These are phyloP conservation scores for Gleditsia sinensis DNA, from an alignment of 306 rosid species.

Conservation along the genomic window DNA sequence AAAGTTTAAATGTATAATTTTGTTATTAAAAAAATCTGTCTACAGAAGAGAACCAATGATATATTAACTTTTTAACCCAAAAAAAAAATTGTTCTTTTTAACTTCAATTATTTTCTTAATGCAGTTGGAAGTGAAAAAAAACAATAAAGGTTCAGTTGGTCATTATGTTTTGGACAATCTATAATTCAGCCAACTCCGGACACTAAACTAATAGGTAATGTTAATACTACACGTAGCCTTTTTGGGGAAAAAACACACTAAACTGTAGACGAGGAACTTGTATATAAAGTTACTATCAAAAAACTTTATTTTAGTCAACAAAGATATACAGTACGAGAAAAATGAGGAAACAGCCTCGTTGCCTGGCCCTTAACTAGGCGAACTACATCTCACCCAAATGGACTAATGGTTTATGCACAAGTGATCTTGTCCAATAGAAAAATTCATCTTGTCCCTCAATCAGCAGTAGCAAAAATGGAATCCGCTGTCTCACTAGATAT, in stretches of 20 bases:
- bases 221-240: not conserved
- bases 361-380: constrained; percentile 7
- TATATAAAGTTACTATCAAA: not conserved
- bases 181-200: no score
- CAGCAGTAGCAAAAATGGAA: constrained; percentile 42
- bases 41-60: no score
- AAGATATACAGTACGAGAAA: constrained; percentile 25
- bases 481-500: not conserved
- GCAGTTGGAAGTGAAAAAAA: no score
- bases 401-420: constrained; percentile 20
- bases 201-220: no score
- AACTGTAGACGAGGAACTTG: not conserved
- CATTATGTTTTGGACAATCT: not conserved
- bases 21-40: no score
- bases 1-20: no score
- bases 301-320: not conserved
- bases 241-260: not conserved
- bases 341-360: not conserved
- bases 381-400: not conserved
- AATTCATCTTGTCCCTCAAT: not conserved
- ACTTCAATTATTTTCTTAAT: no score
- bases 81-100: no score
- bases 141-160: not conserved
- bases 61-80: no score
- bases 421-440: not conserved